Conservation (phyloP, 345 rosid genomes). For the Hibiscus syriacus region DNA sequence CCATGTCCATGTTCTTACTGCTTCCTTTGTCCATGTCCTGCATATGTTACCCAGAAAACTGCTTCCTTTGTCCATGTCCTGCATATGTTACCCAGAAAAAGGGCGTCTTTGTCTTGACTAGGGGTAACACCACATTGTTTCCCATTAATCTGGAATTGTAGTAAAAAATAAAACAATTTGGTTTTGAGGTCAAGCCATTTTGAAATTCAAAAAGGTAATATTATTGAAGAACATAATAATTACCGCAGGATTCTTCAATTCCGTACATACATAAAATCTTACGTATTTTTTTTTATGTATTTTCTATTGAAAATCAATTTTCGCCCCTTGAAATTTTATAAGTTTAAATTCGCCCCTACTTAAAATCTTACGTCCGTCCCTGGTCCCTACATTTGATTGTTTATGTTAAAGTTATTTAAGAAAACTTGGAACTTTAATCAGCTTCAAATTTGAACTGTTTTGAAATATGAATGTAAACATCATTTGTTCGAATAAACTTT, state of each 20-base stretch:
- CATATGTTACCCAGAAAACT: slow-evolving; percentile 95
- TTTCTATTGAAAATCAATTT: no score
- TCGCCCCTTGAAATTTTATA: no score
- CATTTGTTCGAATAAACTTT: no score
- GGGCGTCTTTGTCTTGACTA: slow-evolving; percentile 94
- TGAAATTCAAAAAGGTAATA: slow-evolving; percentile 23
- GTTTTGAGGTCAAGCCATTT: slow-evolving; percentile 22
- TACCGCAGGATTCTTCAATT: slow-evolving; percentile 88
- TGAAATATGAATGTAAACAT: no score
- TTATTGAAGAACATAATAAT: slow-evolving; percentile 18
- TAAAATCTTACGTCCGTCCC: no score
- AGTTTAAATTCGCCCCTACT: no score
- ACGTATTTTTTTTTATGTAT: no score
- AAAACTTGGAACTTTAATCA: no score
- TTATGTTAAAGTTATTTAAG: no score
- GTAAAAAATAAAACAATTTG: slow-evolving; percentile 24
- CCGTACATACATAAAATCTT: slow-evolving; percentile 77
- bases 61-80: no score
- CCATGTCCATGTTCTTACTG: slow-evolving; percentile 56
- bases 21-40: slow-evolving; percentile 90
- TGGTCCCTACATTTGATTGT: no score
- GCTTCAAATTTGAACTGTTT: no score
- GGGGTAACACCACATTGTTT: slow-evolving; percentile 95
- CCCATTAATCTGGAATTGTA: slow-evolving; percentile 85
- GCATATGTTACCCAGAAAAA: slow-evolving; percentile 92